Evolutionary conservation across 371 early-diverging fungal species (phyloP).

Genomic region (Mortierella sp.): DNA sequence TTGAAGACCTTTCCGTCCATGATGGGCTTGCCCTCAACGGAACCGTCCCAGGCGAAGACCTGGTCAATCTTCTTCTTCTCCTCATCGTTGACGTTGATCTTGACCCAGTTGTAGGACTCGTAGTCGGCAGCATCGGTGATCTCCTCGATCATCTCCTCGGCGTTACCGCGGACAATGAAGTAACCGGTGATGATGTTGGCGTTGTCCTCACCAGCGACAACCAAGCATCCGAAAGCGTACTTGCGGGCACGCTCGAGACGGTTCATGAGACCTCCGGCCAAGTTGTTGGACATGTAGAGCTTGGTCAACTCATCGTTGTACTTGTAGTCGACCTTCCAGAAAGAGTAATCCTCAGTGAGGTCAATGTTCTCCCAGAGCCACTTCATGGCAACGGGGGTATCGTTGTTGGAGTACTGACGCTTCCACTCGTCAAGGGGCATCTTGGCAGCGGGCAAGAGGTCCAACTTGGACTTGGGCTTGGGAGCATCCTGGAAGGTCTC

Average conservation of each 20-base stretch:
- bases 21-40: constrained; percentile 63
- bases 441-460: constrained; percentile 85
- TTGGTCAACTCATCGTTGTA: constrained; percentile 88
- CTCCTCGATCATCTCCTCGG: constrained; percentile 85
- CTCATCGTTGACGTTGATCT: constrained; percentile 66
- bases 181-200: constrained; percentile 93
- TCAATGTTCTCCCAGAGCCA: constrained; percentile 96
- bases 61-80: constrained; percentile 51
- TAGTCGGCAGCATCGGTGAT: constrained; percentile 91
- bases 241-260: constrained; percentile 94
- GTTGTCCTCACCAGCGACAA: constrained; percentile 89
- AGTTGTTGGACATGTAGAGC: constrained; percentile 89
- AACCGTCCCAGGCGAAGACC: constrained; percentile 73
- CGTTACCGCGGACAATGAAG: constrained; percentile 90
- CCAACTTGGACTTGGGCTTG: constrained; percentile 93
- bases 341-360: constrained; percentile 81
- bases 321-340: constrained; percentile 91
- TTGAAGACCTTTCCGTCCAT: constrained; percentile 86
- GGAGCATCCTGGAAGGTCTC: constrained; percentile 75
- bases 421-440: constrained; percentile 94
- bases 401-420: constrained; percentile 97
- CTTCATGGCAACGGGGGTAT: constrained; percentile 88
- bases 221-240: constrained; percentile 93
- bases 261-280: constrained; percentile 93
- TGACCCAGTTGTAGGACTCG: constrained; percentile 86